Conservation (phyloP, 2,329 filamentous ascomycete genomes). For the Tolypocladium ophioglossoides region DNA sequence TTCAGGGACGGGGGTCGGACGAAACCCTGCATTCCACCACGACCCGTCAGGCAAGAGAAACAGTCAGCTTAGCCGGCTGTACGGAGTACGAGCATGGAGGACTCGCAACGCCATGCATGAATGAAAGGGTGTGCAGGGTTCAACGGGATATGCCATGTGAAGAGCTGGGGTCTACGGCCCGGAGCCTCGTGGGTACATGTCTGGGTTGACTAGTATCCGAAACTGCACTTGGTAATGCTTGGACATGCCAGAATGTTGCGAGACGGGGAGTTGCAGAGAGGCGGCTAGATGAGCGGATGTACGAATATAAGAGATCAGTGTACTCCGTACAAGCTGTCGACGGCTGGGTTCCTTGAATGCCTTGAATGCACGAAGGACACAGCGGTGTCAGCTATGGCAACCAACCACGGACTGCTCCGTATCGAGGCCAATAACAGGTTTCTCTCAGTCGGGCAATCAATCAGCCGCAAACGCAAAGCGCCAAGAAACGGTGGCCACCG, state of each 20-base stretch:
- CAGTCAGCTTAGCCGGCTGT: not conserved
- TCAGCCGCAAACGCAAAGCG: not conserved
- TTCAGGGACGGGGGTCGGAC: not conserved
- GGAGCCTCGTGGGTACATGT: no score
- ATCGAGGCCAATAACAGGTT: not conserved
- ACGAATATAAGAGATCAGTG: not conserved
- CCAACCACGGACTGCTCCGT: no score
- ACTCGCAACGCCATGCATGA: no score
- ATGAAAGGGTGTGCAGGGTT: not conserved
- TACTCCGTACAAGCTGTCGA: not conserved
- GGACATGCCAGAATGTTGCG: no score
- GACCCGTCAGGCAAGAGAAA: not conserved
- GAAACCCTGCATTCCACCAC: not conserved
- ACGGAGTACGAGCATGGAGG: no score
- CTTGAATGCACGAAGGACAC: no score
- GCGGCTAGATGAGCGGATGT: not conserved
- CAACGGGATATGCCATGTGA: not conserved
- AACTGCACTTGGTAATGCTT: no score
- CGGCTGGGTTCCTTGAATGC: not conserved
- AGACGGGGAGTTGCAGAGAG: no score
- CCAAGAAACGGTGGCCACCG: not conserved
- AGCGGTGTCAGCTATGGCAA: no score
- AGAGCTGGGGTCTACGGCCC: no score
- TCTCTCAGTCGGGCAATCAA: no score
- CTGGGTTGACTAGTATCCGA: no score